Evolutionary conservation across 2,329 filamentous ascomycete genomes (phyloP).

Genomic region (Apiospora koreana): DNA sequence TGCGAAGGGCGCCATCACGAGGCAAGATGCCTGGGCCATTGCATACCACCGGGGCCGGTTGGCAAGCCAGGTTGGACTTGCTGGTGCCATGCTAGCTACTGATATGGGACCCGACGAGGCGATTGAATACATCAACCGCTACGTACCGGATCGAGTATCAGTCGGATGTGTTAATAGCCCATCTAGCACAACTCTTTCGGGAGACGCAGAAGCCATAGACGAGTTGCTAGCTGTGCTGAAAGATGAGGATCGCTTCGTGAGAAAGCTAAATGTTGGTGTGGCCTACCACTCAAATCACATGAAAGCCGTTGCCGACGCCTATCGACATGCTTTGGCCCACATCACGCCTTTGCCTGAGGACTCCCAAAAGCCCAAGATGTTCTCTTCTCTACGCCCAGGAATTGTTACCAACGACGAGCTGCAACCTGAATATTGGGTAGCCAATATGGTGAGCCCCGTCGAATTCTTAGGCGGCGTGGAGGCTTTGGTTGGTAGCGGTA

Average conservation of each 20-base stretch:
- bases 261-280: constrained; percentile 19
- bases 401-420: constrained; percentile 16
- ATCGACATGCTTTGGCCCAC: constrained; percentile 22
- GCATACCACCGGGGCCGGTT: constrained; percentile 21
- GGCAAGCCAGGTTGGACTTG: neutral
- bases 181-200: constrained; percentile 24
- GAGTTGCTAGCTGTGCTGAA: constrained; percentile 19
- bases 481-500: constrained; percentile 16
- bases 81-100: constrained; percentile 28
- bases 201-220: constrained; percentile 19
- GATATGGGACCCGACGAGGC: constrained; percentile 16
- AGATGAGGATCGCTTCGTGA: constrained; percentile 18
- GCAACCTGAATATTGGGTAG: constrained; percentile 24
- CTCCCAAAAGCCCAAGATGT: constrained; percentile 12
- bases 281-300: constrained; percentile 36
- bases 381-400: constrained; percentile 14
- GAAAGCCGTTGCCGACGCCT: constrained; percentile 25
- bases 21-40: constrained; percentile 23
- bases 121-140: constrained; percentile 16
- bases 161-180: constrained; percentile 27
- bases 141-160: constrained; percentile 11
- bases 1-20: constrained; percentile 26
- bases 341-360: neutral
- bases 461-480: constrained; percentile 23
- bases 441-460: constrained; percentile 26